Evolutionary conservation across 148 eudicot species (phyloP).

Genomic region (Rhododendron ovatum): DNA sequence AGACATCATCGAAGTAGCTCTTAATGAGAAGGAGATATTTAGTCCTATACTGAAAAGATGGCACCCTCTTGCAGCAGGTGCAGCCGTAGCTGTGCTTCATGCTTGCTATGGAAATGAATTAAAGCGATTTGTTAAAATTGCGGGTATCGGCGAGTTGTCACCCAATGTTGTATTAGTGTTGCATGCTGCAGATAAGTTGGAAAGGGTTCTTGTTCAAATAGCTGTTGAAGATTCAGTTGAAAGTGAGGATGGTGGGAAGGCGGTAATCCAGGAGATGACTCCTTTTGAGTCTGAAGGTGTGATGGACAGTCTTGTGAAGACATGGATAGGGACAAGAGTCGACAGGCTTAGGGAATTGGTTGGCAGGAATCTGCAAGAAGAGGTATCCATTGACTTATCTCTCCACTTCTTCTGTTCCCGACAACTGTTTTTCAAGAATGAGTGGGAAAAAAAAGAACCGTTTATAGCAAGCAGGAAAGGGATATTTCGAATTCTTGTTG

Average conservation of each 20-base stretch:
- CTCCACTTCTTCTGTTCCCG: not conserved
- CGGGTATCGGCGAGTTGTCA: slow-evolving; percentile 68
- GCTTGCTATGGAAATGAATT: slow-evolving; percentile 72
- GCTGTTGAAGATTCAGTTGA: slow-evolving; percentile 92
- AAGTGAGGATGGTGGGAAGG: slow-evolving; percentile 95
- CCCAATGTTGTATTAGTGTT: slow-evolving; percentile 87
- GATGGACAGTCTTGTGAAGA: slow-evolving; percentile 66
- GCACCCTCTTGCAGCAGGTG: slow-evolving; percentile 93
- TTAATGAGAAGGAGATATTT: slow-evolving; percentile 80
- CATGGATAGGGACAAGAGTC: slow-evolving; percentile 80
- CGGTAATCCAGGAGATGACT: slow-evolving; percentile 79
- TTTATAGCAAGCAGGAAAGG: not conserved
- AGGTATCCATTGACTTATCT: slow-evolving; percentile 40
- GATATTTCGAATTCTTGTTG: not conserved
- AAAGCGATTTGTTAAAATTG: slow-evolving; percentile 57
- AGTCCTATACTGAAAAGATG: slow-evolving; percentile 77
- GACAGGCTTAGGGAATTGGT: slow-evolving; percentile 80
- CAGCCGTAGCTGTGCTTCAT: slow-evolving; percentile 87
- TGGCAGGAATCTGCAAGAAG: slow-evolving; percentile 70
- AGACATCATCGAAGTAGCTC: slow-evolving; percentile 72
- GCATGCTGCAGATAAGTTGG: slow-evolving; percentile 82
- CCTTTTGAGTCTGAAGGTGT: slow-evolving; percentile 82
- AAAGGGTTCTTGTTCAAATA: slow-evolving; percentile 82
- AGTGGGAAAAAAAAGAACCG: not conserved
- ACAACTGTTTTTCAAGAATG: not conserved